A percentile compares a stretch with the other conserved stretches of the same genome.
Conservation (phyloP, 805 yeast genomes). For the Teunomyces funiuensis region DNA sequence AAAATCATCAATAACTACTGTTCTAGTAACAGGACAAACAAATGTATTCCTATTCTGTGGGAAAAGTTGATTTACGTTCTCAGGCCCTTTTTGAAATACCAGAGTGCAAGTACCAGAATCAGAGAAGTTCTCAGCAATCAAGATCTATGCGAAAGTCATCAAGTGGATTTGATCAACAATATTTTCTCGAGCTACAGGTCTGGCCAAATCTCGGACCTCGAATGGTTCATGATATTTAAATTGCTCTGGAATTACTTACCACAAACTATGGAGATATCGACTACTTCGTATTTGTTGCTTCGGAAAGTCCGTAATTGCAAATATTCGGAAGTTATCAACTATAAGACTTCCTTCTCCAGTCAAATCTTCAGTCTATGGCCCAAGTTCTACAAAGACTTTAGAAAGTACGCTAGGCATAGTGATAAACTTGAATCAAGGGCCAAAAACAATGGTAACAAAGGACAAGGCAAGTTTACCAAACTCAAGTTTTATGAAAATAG, state of each 20-base stretch:
- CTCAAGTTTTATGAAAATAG: not conserved
- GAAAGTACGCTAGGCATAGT: not conserved
- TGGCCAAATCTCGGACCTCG: constrained; percentile 1
- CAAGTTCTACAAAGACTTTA: not conserved
- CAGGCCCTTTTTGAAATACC: constrained; percentile 1
- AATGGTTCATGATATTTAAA: constrained; percentile 2
- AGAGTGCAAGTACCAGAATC: constrained; percentile 1
- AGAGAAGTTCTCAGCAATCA: not conserved
- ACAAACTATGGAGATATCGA: constrained; percentile 2
- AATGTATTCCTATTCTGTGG: constrained; percentile 1
- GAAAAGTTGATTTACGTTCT: not conserved
- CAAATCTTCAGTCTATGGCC: not conserved
- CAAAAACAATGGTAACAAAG: not conserved
- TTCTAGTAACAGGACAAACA: not conserved
- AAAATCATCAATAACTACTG: not conserved
- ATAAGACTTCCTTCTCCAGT: not conserved
- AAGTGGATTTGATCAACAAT: not conserved
- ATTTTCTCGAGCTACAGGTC: not conserved
- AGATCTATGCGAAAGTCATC: not conserved
- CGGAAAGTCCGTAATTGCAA: not conserved
- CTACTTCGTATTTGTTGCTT: not conserved
- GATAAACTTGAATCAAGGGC: not conserved
- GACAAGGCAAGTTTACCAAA: constrained; percentile 1
- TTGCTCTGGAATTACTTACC: constrained; percentile 2
- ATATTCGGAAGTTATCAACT: not conserved